A percentile compares a stretch with the other conserved stretches of the same genome.
Evolutionary conservation across 2,329 filamentous ascomycete species (phyloP).

Genomic region (Colletotrichum orchidophilum): DNA sequence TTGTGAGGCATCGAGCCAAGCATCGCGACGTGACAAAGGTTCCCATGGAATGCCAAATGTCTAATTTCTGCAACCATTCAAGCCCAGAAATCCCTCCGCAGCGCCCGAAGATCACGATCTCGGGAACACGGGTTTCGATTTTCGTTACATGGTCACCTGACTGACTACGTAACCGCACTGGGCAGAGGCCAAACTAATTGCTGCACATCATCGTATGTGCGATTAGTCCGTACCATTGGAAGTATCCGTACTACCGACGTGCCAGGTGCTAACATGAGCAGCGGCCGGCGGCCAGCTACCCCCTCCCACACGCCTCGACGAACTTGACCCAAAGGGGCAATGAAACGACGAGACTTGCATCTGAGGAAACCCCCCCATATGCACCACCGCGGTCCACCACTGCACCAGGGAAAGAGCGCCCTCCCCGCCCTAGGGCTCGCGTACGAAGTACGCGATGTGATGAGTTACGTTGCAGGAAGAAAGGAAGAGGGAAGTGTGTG

Average conservation of each 20-base stretch:
- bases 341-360: slow-evolving; percentile 26
- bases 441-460: neutral
- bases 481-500: neutral
- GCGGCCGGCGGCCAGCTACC: slow-evolving; percentile 30
- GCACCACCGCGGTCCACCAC: slow-evolving; percentile 18
- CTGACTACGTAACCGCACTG: slow-evolving; percentile 9
- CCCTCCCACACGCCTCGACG: neutral
- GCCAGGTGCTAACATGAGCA: slow-evolving; percentile 22
- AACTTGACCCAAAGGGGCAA: slow-evolving; percentile 25
- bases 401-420: neutral
- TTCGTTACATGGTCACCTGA: slow-evolving; percentile 12
- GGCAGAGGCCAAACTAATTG: neutral
- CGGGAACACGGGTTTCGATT: neutral
- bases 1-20: slow-evolving; percentile 23
- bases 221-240: neutral
- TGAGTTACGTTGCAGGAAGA: neutral
- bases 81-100: neutral
- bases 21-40: slow-evolving; percentile 23
- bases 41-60: slow-evolving; percentile 17
- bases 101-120: slow-evolving; percentile 18
- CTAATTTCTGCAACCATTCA: slow-evolving; percentile 13
- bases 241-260: neutral
- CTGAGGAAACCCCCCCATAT: slow-evolving; percentile 7
- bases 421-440: slow-evolving; percentile 27
- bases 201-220: slow-evolving; percentile 4